These are phyloP conservation scores for Blastobotrys raffinosifermentans DNA, from an alignment of 1,139 yeast species.

Conservation along the genomic window DNA sequence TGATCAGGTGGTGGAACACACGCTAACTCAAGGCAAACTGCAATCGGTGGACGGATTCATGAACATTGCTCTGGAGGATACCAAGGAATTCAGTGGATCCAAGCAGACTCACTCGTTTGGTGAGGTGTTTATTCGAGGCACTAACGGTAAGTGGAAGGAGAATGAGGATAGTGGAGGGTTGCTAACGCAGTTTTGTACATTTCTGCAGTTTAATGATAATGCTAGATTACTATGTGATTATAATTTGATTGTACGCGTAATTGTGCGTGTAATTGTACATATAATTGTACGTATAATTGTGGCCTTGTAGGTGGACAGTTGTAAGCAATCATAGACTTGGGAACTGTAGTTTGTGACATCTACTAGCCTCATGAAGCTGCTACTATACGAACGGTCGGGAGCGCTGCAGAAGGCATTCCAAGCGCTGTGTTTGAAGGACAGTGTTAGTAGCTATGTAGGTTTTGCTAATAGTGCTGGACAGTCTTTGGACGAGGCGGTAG, in stretches of 20 bases:
- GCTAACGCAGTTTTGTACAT: slow-evolving; percentile 22
- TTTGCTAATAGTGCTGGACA: slow-evolving; percentile 10
- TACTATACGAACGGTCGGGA: slow-evolving; percentile 11
- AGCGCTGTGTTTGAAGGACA: slow-evolving; percentile 7
- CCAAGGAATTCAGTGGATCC: slow-evolving; percentile 61
- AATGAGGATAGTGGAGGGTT: not conserved
- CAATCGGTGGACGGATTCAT: slow-evolving; percentile 95
- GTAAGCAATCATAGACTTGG: no score
- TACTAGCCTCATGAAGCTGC: slow-evolving; percentile 3
- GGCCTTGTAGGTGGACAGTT: no score
- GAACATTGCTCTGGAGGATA: slow-evolving; percentile 83
- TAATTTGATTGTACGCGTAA: no score
- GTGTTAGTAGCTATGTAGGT: no score
- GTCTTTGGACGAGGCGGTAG: slow-evolving; percentile 12
- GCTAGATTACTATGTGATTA: not conserved
- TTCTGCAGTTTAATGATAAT: slow-evolving; percentile 20
- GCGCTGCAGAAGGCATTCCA: slow-evolving; percentile 6
- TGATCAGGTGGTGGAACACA: slow-evolving; percentile 3
- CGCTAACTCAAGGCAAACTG: slow-evolving; percentile 43
- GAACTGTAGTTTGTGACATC: no score
- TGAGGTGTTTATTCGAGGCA: slow-evolving; percentile 92
- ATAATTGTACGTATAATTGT: no score
- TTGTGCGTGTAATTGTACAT: no score
- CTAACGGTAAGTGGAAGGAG: slow-evolving; percentile 53
- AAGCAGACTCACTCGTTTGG: slow-evolving; percentile 57